Evolutionary conservation across 495 filamentous ascomycete genomes (phyloP).

Genomic region (Hypomontagnella monticulosa): DNA sequence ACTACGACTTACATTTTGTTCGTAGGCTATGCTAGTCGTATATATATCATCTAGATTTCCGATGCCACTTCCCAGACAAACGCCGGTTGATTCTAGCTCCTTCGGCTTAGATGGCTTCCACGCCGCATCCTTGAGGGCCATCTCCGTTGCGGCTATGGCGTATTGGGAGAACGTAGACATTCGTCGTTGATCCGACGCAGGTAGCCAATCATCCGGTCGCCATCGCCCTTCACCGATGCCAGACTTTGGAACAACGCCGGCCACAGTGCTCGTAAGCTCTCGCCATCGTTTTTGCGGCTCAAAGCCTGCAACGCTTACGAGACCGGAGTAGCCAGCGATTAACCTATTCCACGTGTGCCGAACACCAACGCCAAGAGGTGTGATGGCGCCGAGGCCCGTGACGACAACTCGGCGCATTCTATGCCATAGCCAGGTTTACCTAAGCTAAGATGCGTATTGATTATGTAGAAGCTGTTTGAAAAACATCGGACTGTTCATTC

Average conservation of each 20-base stretch:
- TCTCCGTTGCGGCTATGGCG: conserved; percentile 84
- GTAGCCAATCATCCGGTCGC: conserved; percentile 82
- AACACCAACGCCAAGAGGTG: conserved; percentile 86
- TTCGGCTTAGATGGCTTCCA: conserved; percentile 73
- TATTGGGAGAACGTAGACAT: conserved; percentile 96
- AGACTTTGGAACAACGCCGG: conserved; percentile 75
- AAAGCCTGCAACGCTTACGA: conserved; percentile 71
- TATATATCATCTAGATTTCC: conserved; percentile 92
- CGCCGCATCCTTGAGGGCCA: conserved; percentile 84
- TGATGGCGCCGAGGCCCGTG: conserved; percentile 92
- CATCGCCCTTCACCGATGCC: conserved; percentile 56
- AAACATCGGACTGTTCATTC: background rate
- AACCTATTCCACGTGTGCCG: conserved; percentile 83
- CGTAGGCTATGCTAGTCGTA: conserved; percentile 78
- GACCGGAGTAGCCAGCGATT: conserved; percentile 79
- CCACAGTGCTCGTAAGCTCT: conserved; percentile 82
- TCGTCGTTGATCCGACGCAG: conserved; percentile 73
- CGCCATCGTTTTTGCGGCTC: conserved; percentile 64
- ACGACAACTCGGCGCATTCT: conserved; percentile 93
- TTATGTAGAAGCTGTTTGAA: background rate
- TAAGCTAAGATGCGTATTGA: background rate
- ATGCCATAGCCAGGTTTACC: conserved; percentile 41
- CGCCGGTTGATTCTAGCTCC: conserved; percentile 79
- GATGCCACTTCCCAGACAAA: conserved; percentile 96
- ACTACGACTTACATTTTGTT: conserved; percentile 68